Percentiles rank a stretch among this genome's conserved stretches.
phyloP scores from a whole-genome alignment of 768 basidiomycete genomes.

The Hericium alpestre region DNA sequence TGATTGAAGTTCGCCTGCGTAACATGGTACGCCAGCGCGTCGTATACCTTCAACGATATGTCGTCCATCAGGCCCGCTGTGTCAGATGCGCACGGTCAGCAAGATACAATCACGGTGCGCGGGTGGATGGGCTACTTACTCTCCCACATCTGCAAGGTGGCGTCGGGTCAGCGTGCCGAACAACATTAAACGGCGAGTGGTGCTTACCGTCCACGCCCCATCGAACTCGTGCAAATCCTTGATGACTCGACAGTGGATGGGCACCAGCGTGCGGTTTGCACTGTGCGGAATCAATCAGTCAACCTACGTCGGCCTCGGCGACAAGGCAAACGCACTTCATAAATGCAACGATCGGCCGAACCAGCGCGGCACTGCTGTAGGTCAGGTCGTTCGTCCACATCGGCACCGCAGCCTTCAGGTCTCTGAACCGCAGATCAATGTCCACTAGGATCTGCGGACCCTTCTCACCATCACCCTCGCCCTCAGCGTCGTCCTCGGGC shows the following conservation, averaged over 20 bases:
- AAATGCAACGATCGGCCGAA: slow-evolving; percentile 94
- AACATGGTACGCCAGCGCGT: slow-evolving; percentile 92
- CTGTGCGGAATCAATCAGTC: slow-evolving; percentile 29
- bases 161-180: slow-evolving; percentile 2
- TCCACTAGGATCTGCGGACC: slow-evolving; percentile 63
- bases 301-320: slow-evolving; percentile 5
- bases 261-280: slow-evolving; percentile 86
- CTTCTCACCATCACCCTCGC: slow-evolving; percentile 24
- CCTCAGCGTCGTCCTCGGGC: slow-evolving; percentile 37
- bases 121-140: slow-evolving; percentile 38
- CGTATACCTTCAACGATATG: slow-evolving; percentile 82
- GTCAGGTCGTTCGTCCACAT: slow-evolving; percentile 82
- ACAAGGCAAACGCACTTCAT: slow-evolving; percentile 64
- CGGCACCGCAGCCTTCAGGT: slow-evolving; percentile 91
- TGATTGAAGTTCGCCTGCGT: slow-evolving; percentile 82
- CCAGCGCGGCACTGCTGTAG: slow-evolving; percentile 85
- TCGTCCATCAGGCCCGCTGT: slow-evolving; percentile 86
- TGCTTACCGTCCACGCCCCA: slow-evolving; percentile 87
- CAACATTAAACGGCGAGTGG: slow-evolving; percentile 1
- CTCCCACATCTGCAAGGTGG: slow-evolving; percentile 69
- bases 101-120: not conserved
- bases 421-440: slow-evolving; percentile 89
- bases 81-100: not conserved
- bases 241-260: slow-evolving; percentile 83
- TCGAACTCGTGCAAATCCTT: slow-evolving; percentile 84